Percentiles rank a stretch among this genome's conserved stretches.
phyloP scores from a whole-genome alignment of 768 basidiomycete genomes.

The Tremella mesenterica region DNA sequence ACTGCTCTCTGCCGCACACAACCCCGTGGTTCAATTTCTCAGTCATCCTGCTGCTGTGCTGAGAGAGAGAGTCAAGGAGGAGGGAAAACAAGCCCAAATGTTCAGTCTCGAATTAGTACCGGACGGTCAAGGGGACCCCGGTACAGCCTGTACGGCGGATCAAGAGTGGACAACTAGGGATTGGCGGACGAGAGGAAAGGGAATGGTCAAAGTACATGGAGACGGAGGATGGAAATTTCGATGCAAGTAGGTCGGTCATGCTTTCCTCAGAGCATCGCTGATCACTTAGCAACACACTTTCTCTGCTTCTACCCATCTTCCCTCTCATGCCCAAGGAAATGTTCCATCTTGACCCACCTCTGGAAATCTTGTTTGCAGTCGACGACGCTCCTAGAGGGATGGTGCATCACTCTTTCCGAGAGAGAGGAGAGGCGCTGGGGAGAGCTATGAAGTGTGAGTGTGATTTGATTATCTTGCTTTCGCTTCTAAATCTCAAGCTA shows the following conservation, averaged over 20 bases:
- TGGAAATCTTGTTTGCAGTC: constrained; percentile 24
- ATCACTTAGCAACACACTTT: constrained; percentile 24
- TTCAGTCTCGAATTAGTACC: constrained; percentile 29
- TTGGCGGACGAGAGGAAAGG: constrained; percentile 18
- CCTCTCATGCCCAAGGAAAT: constrained; percentile 20
- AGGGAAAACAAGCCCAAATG: constrained; percentile 12
- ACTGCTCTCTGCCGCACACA: constrained; percentile 15
- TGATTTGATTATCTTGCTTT: too few species aligned
- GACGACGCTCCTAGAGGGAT: constrained; percentile 28
- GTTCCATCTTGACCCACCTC: constrained; percentile 20
- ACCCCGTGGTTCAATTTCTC: constrained; percentile 23
- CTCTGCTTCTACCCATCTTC: constrained; percentile 25
- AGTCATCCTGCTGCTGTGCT: constrained; percentile 15
- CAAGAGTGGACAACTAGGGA: constrained; percentile 18
- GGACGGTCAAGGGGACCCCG: constrained; percentile 26
- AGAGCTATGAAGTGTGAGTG: constrained; percentile 22
- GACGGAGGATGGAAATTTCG: constrained; percentile 26
- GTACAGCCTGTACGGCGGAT: constrained; percentile 24
- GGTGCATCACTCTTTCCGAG: constrained; percentile 24
- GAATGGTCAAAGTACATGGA: constrained; percentile 22
- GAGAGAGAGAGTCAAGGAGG: constrained; percentile 16
- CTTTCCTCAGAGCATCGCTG: background rate
- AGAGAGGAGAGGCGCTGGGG: constrained; percentile 22
- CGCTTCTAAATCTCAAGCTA: background rate
- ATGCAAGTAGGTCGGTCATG: constrained; percentile 22